Evolutionary conservation across 2,329 filamentous ascomycete species (phyloP), one percentile per base, ranked within the genome.

Genomic region (Beauveria asiatica): DNA sequence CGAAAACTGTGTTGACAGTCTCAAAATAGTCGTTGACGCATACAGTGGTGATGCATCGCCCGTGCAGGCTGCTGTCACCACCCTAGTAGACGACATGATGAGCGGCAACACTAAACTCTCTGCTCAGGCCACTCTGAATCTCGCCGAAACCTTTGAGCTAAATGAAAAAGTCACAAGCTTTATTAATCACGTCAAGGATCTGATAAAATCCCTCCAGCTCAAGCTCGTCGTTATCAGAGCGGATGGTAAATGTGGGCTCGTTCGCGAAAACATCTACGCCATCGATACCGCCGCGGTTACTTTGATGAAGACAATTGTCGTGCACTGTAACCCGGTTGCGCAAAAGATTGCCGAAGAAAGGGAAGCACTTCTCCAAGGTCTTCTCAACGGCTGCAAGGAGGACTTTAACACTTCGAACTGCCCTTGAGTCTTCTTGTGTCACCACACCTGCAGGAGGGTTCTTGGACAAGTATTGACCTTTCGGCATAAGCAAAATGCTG

Each of bases 171-270:
- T 67, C 60, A 55, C 56, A 16, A 49, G 49, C 23, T 65, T 70
- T 17, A 67, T 67, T 50, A 53, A 41, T 30, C 62, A 65, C 39
- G 67, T 64, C 33, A 57, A 57, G 60, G 57, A 58, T 48, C 65
- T 70, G 1, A 58, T 63, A 59, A 48, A 42, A 16, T 64, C 67
- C 52, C 64, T 70, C 55, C 58, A 57, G 27, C 2, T 4, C 27
- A 51, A 41, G 45, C 59, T 39, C 17, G 2, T 13, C 7, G 16
- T 10, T 7, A 53, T 57, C 48, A 57, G 53, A 5, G 4, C 6
- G 0, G 51, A 25, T 6, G 25, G 27, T 9, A 37, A 57, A 27
- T 61, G 59, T 27, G 59, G 9, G 2, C 51, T 60, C 9, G 58
- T 60, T 42, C 58, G 58, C 30, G n/a, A 30, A 33, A 60, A 54